These are phyloP conservation scores for Pogostemon cablin DNA, from an alignment of 257 asterid genomes.

Conservation along the genomic window DNA sequence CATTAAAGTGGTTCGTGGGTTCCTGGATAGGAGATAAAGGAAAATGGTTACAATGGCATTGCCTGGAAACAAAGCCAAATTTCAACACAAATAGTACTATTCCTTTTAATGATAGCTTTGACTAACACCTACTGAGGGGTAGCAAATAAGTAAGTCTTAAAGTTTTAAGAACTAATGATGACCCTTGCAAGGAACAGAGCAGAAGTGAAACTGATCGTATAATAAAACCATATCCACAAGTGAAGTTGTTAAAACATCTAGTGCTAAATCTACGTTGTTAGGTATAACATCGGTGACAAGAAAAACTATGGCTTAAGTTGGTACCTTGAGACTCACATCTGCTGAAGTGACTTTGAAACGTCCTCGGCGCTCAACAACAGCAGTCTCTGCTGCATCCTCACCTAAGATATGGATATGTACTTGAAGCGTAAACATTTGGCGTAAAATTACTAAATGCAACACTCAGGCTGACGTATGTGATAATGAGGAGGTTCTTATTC, in stretches of 20 bases:
- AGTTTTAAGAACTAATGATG: slow-evolving; percentile 5
- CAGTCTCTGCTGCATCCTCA: slow-evolving; percentile 79
- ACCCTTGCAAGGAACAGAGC: not conserved
- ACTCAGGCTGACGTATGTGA: slow-evolving; percentile 3
- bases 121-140: not conserved
- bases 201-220: not conserved
- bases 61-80: slow-evolving; percentile 37
- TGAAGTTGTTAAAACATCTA: not conserved
- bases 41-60: slow-evolving; percentile 46
- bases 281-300: slow-evolving; percentile 1
- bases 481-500: slow-evolving; percentile 4
- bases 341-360: slow-evolving; percentile 96
- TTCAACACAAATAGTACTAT: slow-evolving; percentile 28
- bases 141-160: not conserved
- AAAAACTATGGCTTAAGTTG: not conserved
- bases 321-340: slow-evolving; percentile 74
- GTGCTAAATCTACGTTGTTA: not conserved
- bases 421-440: slow-evolving; percentile 20
- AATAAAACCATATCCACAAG: not conserved
- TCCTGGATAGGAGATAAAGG: slow-evolving; percentile 53
- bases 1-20: slow-evolving; percentile 45
- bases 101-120: not conserved
- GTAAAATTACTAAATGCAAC: slow-evolving; percentile 6
- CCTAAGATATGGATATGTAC: slow-evolving; percentile 44
- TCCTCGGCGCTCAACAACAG: slow-evolving; percentile 86